Percentiles rank a stretch among this genome's conserved stretches.
phyloP scores from a whole-genome alignment of 352 stramenopile genomes.

The Phytophthora tubulina region DNA sequence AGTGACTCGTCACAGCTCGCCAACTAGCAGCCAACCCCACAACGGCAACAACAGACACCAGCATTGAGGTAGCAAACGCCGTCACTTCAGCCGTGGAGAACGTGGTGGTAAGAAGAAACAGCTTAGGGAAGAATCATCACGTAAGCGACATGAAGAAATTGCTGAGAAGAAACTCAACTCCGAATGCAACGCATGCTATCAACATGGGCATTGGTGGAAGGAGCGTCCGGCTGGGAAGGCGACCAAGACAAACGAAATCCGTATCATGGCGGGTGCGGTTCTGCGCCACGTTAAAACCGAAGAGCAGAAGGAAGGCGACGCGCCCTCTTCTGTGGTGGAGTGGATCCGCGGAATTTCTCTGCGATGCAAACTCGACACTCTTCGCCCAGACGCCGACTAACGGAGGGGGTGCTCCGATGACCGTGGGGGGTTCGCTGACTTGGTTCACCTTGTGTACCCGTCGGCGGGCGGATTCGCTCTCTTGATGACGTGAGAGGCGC shows the following conservation, averaged over 20 bases:
- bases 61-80: too few relatives aligned
- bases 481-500: too few relatives aligned
- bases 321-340: too few relatives aligned
- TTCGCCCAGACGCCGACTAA: too few relatives aligned
- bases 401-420: too few relatives aligned
- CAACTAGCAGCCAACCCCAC: too few relatives aligned
- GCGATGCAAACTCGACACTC: too few relatives aligned
- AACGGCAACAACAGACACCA: neutral
- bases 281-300: neutral
- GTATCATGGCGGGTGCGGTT: conserved; percentile 4
- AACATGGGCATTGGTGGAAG: conserved; percentile 9
- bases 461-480: too few relatives aligned
- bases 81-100: too few relatives aligned
- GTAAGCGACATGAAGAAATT: conserved; percentile 5
- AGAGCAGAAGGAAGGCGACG: neutral
- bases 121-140: neutral
- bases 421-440: too few relatives aligned
- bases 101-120: neutral
- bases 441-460: too few relatives aligned
- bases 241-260: neutral
- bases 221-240: conserved; percentile 5
- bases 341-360: too few relatives aligned
- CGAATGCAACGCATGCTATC: conserved; percentile 5
- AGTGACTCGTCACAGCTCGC: neutral
- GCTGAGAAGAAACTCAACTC: neutral